phyloP scores from a whole-genome alignment of 2,329 filamentous ascomycete genomes.

The Calonectria hawksworthii region DNA sequence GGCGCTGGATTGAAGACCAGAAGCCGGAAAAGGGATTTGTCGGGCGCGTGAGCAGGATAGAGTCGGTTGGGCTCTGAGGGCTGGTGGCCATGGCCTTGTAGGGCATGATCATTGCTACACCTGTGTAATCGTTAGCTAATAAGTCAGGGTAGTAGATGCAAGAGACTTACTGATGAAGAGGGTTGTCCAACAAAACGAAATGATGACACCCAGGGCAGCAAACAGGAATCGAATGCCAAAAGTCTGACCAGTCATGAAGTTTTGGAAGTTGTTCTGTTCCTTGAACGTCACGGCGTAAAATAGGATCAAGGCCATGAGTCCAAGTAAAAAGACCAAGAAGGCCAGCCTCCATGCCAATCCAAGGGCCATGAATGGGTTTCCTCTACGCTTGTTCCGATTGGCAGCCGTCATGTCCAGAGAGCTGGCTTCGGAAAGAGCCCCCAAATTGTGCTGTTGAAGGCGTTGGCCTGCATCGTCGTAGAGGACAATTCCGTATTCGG shows the following conservation, averaged over 20 bases:
- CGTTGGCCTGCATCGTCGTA: constrained; percentile 37
- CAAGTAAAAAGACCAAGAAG: constrained; percentile 52
- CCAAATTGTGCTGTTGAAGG: constrained; percentile 16
- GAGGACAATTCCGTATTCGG: constrained; percentile 45
- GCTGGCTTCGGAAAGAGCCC: constrained; percentile 30
- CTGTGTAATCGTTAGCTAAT: constrained; percentile 45
- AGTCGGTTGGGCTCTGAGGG: constrained; percentile 51
- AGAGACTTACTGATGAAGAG: constrained; percentile 52
- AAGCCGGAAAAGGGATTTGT: constrained; percentile 63
- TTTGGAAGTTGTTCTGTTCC: constrained; percentile 48
- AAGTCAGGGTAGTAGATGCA: accelerated
- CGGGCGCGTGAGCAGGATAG: constrained; percentile 57
- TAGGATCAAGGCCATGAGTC: constrained; percentile 54
- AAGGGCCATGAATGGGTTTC: constrained; percentile 54
- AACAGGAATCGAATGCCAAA: constrained; percentile 62
- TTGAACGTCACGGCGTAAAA: constrained; percentile 55
- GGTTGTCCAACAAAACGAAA: constrained; percentile 58
- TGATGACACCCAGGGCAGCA: constrained; percentile 57
- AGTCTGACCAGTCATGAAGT: constrained; percentile 56
- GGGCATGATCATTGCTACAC: constrained; percentile 60
- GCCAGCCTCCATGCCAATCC: constrained; percentile 52
- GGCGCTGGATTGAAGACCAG: constrained; percentile 43
- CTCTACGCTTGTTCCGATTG: constrained; percentile 7
- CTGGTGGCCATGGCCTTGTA: constrained; percentile 56
- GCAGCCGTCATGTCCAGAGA: constrained; percentile 32